Base-by-base conservation (phyloP, 164 flowering plant species). In the Malania oleifera region DNA sequence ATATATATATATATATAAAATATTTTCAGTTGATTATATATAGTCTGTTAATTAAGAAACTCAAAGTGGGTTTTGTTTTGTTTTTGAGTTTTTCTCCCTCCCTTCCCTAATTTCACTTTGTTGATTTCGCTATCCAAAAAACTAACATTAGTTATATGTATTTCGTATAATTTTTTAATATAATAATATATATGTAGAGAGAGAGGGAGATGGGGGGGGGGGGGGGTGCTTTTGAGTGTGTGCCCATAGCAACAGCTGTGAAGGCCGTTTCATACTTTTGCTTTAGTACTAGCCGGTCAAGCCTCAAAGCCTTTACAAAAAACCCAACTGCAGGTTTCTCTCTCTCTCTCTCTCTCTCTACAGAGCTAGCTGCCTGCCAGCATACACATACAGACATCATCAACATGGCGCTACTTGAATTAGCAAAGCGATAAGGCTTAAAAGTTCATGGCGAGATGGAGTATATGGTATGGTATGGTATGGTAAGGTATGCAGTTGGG, bases 371-470 rank as follows among this genome's bases (percentile, higher is more conserved):
- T 64, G 78, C 63, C 56, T 56, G n/a, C n/a, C n/a, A n/a, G n/a
- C n/a, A n/a, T n/a, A n/a, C n/a, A n/a, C n/a, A n/a, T n/a, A n/a
- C n/a, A n/a, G n/a, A n/a, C n/a, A n/a, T n/a, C n/a, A n/a, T n/a
- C n/a, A n/a, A 63, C 50, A 55, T 56, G 49, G 14, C 46, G 28
- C 51, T 68, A 24, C 79, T 79, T 73, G 71, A 75, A 63, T 72
- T 69, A 67, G 75, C 69, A 74, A 69, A 76, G n/a, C n/a, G n/a
- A n/a, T n/a, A n/a, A n/a, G 82, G 66, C 62, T 62, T 70, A 69
- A 76, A 78, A 73, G 61, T 45, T n/a, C n/a, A n/a, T n/a, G n/a
- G n/a, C n/a, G n/a, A n/a, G n/a, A n/a, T n/a, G n/a, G 55, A 43
- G 20, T 23, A 15, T 38, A 17, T 29, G 43, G 46, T n/a, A 10